These are phyloP conservation scores for Penicillium dipodomyicola DNA, from an alignment of 495 filamentous ascomycete species.

Conservation along the genomic window DNA sequence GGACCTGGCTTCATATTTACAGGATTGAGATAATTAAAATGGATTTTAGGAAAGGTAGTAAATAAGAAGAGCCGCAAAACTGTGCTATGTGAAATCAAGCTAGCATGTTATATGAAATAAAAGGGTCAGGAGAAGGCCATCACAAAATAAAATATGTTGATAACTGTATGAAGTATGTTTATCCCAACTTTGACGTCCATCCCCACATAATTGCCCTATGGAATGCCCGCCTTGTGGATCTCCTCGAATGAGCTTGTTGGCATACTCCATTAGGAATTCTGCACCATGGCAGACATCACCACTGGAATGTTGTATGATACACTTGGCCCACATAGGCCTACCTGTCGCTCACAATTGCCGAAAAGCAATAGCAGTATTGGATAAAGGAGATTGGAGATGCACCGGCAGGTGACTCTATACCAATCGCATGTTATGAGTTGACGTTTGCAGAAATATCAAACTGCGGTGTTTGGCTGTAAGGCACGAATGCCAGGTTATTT, in stretches of 20 bases:
- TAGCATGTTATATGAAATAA: neutral
- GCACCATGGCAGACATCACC: neutral
- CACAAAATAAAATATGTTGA: neutral
- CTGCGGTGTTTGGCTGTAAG: neutral
- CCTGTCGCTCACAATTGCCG: neutral
- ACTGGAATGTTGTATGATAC: neutral
- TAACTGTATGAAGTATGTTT: neutral
- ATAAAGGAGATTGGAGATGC: neutral
- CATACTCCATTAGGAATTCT: neutral
- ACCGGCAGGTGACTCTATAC: neutral
- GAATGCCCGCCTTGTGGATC: slow-evolving; percentile 5
- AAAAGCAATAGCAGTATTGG: neutral
- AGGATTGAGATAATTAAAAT: neutral
- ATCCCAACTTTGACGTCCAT: neutral
- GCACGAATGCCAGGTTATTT: neutral
- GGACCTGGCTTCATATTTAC: slow-evolving; percentile 6
- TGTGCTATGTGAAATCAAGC: too few species aligned
- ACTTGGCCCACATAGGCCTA: neutral
- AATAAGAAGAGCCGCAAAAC: neutral
- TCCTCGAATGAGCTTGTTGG: neutral
- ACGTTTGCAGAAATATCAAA: neutral
- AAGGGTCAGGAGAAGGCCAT: neutral
- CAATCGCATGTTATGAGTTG: neutral
- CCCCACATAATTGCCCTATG: slow-evolving; percentile 5
- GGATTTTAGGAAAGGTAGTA: neutral